Evolutionary conservation across 2,329 filamentous ascomycete species (phyloP).

Genomic region (Sclerotinia trifoliorum): DNA sequence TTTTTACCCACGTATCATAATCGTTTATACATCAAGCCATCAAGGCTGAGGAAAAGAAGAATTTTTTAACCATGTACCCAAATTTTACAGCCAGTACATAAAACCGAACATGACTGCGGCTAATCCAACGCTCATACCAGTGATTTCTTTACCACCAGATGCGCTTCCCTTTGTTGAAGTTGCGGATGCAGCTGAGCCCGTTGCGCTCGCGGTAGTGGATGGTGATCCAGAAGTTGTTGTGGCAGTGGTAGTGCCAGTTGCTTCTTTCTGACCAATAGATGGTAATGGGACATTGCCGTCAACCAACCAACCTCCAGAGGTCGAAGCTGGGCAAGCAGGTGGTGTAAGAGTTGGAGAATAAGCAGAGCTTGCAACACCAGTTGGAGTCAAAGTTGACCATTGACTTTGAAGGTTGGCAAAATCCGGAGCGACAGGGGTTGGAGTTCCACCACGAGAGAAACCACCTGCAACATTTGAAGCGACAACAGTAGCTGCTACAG

Average conservation of each 20-base stretch:
- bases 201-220: slow-evolving; percentile 38
- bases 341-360: slow-evolving; percentile 65
- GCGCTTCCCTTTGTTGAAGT: slow-evolving; percentile 44
- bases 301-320: slow-evolving; percentile 68
- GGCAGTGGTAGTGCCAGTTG: slow-evolving; percentile 34
- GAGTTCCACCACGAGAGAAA: slow-evolving; percentile 68
- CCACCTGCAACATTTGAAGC: slow-evolving; percentile 61
- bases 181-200: slow-evolving; percentile 39
- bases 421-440: slow-evolving; percentile 71
- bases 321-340: slow-evolving; percentile 69
- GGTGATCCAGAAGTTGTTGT: slow-evolving; percentile 39
- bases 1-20: slow-evolving; percentile 19
- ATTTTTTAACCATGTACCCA: not conserved
- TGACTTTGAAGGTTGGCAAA: slow-evolving; percentile 74
- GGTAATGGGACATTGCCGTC: slow-evolving; percentile 69
- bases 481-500: slow-evolving; percentile 51
- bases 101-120: slow-evolving; percentile 54
- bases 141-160: slow-evolving; percentile 48
- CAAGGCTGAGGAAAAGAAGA: slow-evolving; percentile 19
- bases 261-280: slow-evolving; percentile 52
- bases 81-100: slow-evolving; percentile 49
- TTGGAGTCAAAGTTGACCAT: slow-evolving; percentile 71
- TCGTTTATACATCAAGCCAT: slow-evolving; percentile 24
- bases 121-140: slow-evolving; percentile 51
- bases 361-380: slow-evolving; percentile 62